Conservation (phyloP, 2,329 filamentous ascomycete species). For the Macroventuria anomochaeta region DNA sequence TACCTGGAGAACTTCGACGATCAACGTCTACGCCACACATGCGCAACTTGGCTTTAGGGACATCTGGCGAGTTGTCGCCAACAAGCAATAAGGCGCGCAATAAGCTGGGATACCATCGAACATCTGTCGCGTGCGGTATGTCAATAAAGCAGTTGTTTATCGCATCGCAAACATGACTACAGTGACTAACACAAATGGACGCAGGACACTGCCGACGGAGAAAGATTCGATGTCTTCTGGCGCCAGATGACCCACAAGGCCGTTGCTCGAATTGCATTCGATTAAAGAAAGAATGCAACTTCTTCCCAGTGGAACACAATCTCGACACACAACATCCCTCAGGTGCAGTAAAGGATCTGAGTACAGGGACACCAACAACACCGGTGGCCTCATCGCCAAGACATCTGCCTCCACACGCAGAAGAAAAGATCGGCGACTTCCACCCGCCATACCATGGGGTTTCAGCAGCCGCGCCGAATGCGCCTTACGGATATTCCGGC, state of each 20-base stretch:
- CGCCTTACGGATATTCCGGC: conserved; percentile 34
- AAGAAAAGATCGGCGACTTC: conserved; percentile 44
- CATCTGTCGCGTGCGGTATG: conserved; percentile 94
- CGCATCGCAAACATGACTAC: neutral
- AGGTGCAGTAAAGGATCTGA: conserved; percentile 54
- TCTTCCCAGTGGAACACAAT: conserved; percentile 84
- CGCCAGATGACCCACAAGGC: conserved; percentile 72
- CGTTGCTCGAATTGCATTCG: conserved; percentile 93
- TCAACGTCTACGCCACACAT: conserved; percentile 58
- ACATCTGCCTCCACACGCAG: conserved; percentile 30
- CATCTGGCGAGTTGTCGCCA: conserved; percentile 53
- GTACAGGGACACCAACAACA: conserved; percentile 51
- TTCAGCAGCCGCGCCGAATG: conserved; percentile 20
- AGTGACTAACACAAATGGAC: conserved; percentile 27
- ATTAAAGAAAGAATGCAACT: conserved; percentile 92
- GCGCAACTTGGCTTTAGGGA: conserved; percentile 48
- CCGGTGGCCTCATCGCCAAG: conserved; percentile 59
- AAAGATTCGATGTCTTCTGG: conserved; percentile 89
- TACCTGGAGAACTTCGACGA: conserved; percentile 50
- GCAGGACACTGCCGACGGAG: conserved; percentile 88
- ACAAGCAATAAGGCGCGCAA: conserved; percentile 76
- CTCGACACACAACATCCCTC: conserved; percentile 58
- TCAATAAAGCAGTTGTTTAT: conserved; percentile 33
- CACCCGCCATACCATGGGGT: conserved; percentile 33
- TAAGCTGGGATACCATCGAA: conserved; percentile 94